phyloP scores from a whole-genome alignment of 2,329 filamentous ascomycete genomes.

The Sporothrix sp. region DNA sequence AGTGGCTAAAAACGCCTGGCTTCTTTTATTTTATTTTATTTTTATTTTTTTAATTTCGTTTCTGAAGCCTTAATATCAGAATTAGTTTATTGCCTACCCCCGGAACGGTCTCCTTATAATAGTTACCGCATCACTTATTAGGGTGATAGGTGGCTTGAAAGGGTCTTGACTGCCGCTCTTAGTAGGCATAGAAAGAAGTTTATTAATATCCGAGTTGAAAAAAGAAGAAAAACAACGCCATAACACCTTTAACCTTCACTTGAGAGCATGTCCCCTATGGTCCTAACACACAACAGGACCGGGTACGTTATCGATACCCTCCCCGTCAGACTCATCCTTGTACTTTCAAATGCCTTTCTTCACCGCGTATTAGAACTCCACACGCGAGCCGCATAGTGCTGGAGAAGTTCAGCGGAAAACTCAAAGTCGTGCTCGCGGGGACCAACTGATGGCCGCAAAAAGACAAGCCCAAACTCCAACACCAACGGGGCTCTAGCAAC shows the following conservation, averaged over 20 bases:
- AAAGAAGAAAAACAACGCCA: not conserved
- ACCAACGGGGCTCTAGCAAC: not conserved
- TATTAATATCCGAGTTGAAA: no score
- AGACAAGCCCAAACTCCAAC: not conserved
- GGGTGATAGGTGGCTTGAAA: no score
- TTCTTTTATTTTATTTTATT: no score
- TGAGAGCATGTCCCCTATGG: not conserved
- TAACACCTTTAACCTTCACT: not conserved
- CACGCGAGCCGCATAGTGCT: not conserved
- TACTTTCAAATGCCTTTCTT: not conserved
- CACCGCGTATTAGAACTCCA: not conserved
- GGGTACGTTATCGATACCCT: not conserved
- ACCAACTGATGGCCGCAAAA: not conserved
- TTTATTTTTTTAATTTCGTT: no score
- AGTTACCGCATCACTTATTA: no score
- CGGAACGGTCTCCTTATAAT: no score
- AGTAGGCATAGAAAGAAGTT: no score
- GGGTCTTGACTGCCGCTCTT: no score
- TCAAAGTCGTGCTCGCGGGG: not conserved
- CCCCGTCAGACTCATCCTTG: not conserved
- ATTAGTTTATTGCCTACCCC: no score
- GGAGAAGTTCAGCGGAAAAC: not conserved
- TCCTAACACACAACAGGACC: not conserved
- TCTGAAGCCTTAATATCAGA: no score
- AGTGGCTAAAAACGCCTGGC: no score